A percentile compares a stretch with the other conserved stretches of the same genome.
Evolutionary conservation across 2,329 filamentous ascomycete species (phyloP).

Genomic region (Sporothrix dimorphospora): DNA sequence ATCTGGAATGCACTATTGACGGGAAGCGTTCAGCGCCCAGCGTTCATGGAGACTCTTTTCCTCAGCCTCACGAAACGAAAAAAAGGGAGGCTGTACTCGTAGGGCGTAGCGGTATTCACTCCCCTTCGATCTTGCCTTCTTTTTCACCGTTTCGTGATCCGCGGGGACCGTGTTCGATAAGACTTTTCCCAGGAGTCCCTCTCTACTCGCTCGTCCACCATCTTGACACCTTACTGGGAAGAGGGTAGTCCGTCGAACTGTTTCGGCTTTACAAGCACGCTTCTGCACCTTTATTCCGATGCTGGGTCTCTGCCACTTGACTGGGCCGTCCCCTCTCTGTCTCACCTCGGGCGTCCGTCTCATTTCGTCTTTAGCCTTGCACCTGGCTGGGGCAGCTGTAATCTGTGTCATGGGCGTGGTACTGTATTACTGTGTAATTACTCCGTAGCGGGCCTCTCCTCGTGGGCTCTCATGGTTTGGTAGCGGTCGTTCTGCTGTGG

Average conservation of each 20-base stretch:
- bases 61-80: constrained; percentile 10
- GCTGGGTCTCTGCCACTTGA: not conserved
- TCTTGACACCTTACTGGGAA: too few species aligned
- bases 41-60: not conserved
- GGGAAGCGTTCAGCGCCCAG: not conserved
- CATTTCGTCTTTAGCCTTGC: constrained; percentile 17
- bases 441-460: too few species aligned
- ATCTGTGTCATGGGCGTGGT: not conserved
- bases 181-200: too few species aligned
- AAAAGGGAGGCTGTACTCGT: not conserved
- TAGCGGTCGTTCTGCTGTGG: too few species aligned
- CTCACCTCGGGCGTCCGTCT: constrained; percentile 7
- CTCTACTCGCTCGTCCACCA: too few species aligned
- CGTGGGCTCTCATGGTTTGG: too few species aligned
- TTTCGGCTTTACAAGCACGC: not conserved
- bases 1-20: constrained; percentile 12
- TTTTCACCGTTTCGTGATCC: not conserved
- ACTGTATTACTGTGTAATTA: too few species aligned
- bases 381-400: not conserved
- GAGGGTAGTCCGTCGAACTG: not conserved
- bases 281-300: constrained; percentile 8
- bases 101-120: not conserved
- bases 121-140: not conserved
- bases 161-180: too few species aligned
- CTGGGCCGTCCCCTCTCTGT: not conserved